Percentiles rank a stretch among this genome's conserved stretches.
phyloP scores from a whole-genome alignment of 352 stramenopile genomes.

The Phytophthora niederhauseri region DNA sequence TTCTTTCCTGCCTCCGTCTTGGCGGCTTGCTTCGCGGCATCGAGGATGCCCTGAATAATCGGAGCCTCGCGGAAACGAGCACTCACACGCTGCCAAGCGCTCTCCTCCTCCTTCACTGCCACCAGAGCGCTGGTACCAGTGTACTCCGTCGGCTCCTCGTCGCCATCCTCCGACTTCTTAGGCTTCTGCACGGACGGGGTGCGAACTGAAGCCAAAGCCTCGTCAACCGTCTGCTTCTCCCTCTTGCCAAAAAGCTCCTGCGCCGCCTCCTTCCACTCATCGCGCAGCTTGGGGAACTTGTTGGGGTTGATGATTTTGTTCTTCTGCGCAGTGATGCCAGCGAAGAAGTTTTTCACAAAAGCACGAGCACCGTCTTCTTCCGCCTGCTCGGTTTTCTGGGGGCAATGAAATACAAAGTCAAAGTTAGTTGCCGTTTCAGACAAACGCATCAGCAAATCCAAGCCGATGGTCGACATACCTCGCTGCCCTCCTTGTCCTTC shows the following conservation, averaged over 20 bases:
- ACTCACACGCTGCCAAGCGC: slow-evolving; percentile 95
- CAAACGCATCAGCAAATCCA: not conserved
- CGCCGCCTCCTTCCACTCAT: slow-evolving; percentile 74
- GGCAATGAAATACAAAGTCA: slow-evolving; percentile 4
- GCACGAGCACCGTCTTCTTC: slow-evolving; percentile 46
- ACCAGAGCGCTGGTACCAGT: slow-evolving; percentile 79
- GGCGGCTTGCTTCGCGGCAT: slow-evolving; percentile 80
- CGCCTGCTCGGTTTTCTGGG: slow-evolving; percentile 35
- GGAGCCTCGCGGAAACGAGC: slow-evolving; percentile 93
- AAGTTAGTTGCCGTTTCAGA: not conserved
- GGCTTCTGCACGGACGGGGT: slow-evolving; percentile 46
- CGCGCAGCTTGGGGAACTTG: slow-evolving; percentile 50
- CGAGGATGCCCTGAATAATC: slow-evolving; percentile 93
- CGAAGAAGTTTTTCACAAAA: slow-evolving; percentile 72
- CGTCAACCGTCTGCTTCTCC: slow-evolving; percentile 76
- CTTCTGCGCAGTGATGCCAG: slow-evolving; percentile 50
- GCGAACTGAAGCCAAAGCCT: slow-evolving; percentile 73
- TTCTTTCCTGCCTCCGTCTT: slow-evolving; percentile 80
- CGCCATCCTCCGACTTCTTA: slow-evolving; percentile 43
- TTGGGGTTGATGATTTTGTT: slow-evolving; percentile 68
- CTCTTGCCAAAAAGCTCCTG: slow-evolving; percentile 82
- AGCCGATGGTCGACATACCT: slow-evolving; percentile 17
- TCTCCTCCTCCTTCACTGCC: slow-evolving; percentile 93
- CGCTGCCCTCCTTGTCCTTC: slow-evolving; percentile 19
- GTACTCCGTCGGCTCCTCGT: slow-evolving; percentile 61